These are phyloP conservation scores for Candida boidinii DNA, from an alignment of 805 yeast genomes.

Conservation along the genomic window DNA sequence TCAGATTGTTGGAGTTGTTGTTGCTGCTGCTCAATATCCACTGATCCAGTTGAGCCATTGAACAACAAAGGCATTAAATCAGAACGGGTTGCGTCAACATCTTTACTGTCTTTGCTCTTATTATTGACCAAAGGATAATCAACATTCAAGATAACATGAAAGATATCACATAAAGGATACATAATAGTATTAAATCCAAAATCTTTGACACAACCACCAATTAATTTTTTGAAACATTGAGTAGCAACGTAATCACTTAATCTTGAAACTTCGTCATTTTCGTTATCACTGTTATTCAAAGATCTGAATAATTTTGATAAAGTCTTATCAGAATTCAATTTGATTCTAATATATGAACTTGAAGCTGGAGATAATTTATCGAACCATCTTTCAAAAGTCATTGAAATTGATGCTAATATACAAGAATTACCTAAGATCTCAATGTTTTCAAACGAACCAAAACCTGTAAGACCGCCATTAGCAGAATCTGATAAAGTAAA, in stretches of 20 bases:
- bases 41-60: no score
- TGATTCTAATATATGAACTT: constrained; percentile 36
- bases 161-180: constrained; percentile 57
- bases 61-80: no score
- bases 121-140: constrained; percentile 61
- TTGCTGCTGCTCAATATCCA: no score
- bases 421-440: constrained; percentile 51
- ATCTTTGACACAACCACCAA: constrained; percentile 70
- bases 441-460: constrained; percentile 32
- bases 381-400: constrained; percentile 58
- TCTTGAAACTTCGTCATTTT: constrained; percentile 23
- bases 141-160: constrained; percentile 47
- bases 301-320: constrained; percentile 38
- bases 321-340: constrained; percentile 25
- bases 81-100: no score
- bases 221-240: constrained; percentile 43
- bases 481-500: constrained; percentile 12
- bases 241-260: constrained; percentile 44
- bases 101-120: constrained; percentile 11
- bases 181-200: constrained; percentile 72
- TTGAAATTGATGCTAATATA: constrained; percentile 45
- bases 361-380: constrained; percentile 45
- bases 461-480: constrained; percentile 8
- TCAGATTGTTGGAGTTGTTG: no score
- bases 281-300: constrained; percentile 35